Evolutionary conservation across 2,329 filamentous ascomycete genomes (phyloP), one percentile per base, ranked within the genome.

Genomic region (Pyrenochaeta sp.): DNA sequence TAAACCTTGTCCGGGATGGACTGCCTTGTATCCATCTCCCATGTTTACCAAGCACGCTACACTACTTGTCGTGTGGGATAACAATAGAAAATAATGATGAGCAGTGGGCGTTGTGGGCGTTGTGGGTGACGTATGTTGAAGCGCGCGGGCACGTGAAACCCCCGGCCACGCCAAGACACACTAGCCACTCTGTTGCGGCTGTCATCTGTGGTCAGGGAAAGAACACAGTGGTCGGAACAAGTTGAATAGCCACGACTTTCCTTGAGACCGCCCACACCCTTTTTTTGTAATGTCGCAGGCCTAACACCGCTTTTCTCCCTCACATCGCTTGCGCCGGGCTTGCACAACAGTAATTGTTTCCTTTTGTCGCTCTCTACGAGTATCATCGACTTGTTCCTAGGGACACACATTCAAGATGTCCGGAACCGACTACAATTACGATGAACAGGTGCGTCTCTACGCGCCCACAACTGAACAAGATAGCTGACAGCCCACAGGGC

Each of bases 391-490:
- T 49, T 48, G 50, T 56, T 59, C 54, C 17, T 55, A 55, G 55
- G 57, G 61, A 65, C 65, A 60, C 35, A 47, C 58, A 46, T 50
- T 60, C 71, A 65, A 61, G 42, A 75, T 74, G 72, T 75, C 73
- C 45, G 70, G 72, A 29, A 91, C 90, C 72, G 94, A 98, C 79
- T 99, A 99, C 84, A 96, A 91, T 71, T 99, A 99, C 82, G 95
- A 99, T 85, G 91, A 97, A 75, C 87, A 95, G 86, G 89, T 90
- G 75, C 61, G 77, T 53, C 48, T 41, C 33, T 17, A 42, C 47
- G 31, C 49, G 32, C 49, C 36, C 23, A 42, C 49, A 30, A 15
- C 7, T 15, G 36, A 12, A 18, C 15, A 20, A 45, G 14, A 42
- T 1, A 11, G 37, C 64, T 68, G 63, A 73, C 56, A 46, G 11